Evolutionary conservation across 805 yeast genomes (phyloP), one percentile per base, ranked within the genome.

Genomic region (Tetrapisispora nanseiensis): DNA sequence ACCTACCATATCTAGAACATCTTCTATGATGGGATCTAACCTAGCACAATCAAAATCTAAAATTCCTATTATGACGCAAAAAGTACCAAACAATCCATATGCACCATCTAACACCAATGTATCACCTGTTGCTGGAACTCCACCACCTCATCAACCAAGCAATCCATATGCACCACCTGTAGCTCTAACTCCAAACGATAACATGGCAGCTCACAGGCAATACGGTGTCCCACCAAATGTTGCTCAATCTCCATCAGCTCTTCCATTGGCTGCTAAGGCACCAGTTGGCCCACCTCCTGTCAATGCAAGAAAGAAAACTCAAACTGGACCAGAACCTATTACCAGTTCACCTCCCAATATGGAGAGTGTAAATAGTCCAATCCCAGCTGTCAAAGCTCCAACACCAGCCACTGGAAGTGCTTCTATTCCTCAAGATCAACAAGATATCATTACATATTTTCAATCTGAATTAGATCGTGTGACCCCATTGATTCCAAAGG

Each of bases 401-500:
- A 59, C 51, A 48, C 61, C 49, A 47, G 55, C 50, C 44, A 28
- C 47, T 27, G 42, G 37, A 7, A 36, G 40, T 27, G 44, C 35
- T 29, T 47, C 37, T 26, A 78, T 84, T 46, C 76, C 87, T 2
- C 74, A 68, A 12, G 70, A 67, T 9, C 72, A 80, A 8, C 55
- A 63, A 51, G 79, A 80, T 15, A 76, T 92, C 35, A 77, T 67
- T 52, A 69, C 72, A n/a, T 67, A 68, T 11, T 71, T 92, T 42
- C 66, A 68, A 12, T 57, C 63, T 4, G 78, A 77, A 50, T 61
- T 86, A 51, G 74, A 68, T 22, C 70, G 76, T 24, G 78, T 86
- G 15, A 74, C 79, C 51, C 90, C 94, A 15, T 68, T 70, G 35
- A 74, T 86, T 33, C 95, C 95, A 21, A 83, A 77, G 39, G 78